Conservation (phyloP, 1,284 basidiomycete species). For the Volvariella volvacea region DNA sequence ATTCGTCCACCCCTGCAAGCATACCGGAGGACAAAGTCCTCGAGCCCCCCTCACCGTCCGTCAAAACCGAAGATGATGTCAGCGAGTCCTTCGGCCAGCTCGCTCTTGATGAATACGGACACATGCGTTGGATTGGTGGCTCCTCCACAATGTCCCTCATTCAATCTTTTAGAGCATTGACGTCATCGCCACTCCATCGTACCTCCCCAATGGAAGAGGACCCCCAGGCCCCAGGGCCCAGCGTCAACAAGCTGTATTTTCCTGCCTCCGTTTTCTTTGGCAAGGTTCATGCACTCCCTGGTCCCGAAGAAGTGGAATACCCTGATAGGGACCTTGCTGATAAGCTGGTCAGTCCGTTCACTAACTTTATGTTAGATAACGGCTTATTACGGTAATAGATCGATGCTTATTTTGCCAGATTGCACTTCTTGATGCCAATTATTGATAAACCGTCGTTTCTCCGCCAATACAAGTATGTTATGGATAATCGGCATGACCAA, state of each 20-base stretch:
- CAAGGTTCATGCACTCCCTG: conserved; percentile 76
- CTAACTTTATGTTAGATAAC: conserved; percentile 16
- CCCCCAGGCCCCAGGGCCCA: conserved; percentile 65
- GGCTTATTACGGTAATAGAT: conserved; percentile 40
- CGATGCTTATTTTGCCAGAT: conserved; percentile 75
- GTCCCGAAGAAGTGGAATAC: conserved; percentile 82
- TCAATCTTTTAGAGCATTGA: conserved; percentile 76
- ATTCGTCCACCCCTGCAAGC: conserved; percentile 29
- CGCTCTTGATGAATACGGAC: conserved; percentile 82
- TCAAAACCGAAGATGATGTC: conserved; percentile 66
- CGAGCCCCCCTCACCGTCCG: conserved; percentile 41
- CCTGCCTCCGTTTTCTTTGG: conserved; percentile 85
- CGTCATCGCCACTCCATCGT: conserved; percentile 66
- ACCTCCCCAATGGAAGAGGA: conserved; percentile 80
- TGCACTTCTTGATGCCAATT: conserved; percentile 82
- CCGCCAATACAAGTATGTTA: conserved; percentile 60
- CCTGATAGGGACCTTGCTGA: conserved; percentile 78
- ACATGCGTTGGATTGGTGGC: conserved; percentile 88
- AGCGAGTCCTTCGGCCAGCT: conserved; percentile 81
- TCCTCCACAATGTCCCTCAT: conserved; percentile 89
- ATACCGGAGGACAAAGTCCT: conserved; percentile 44
- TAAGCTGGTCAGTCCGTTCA: conserved; percentile 52
- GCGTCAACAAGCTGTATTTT: conserved; percentile 80
- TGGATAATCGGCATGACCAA: conserved; percentile 59
- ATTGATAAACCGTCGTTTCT: conserved; percentile 80